Evolutionary conservation across 352 stramenopile species (phyloP), one percentile per base, ranked within the genome.

Genomic region (Globisporangium mamillatum): DNA sequence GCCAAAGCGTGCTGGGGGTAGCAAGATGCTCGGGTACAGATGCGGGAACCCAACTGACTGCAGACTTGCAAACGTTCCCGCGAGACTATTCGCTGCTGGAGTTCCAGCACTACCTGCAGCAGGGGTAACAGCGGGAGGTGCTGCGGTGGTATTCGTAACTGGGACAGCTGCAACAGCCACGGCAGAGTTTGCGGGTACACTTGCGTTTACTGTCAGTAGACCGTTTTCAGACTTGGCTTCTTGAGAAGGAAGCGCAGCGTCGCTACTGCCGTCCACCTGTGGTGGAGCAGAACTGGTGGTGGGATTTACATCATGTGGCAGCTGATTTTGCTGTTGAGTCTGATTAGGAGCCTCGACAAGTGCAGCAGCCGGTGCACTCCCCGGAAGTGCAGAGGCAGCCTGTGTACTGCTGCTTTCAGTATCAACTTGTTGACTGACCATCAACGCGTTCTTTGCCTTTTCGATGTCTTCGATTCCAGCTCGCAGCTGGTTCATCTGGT

Each of bases 401-500:
- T 55, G 50, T 7, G 6, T 10, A 10, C n/a, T n/a, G 14, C 22
- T 53, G 24, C 44, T 66, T 18, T 59, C 56, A 63, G 64, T 77
- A 48, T 59, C 63, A 34, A 64, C 60, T 25, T 68, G 64, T 46
- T 78, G 63, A 22, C 64, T 76, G 14, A 82, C 70, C 10, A 77
- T 70, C 41, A 90, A 80, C n/a, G 73, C 84, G 16, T 74, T 74
- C 57, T 89, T 94, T 14, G 78, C 76, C 25, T 77, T 75, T 58
- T 93, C 84, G 25, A 92, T 88, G 41, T 91, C 84, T n/a, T 93
- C 86, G 38, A 94, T 90, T 20, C 81, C 72, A 4, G 75, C 65
- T 22, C 78, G 76, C 44, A 96, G 70, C 63, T 96, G 88, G 57
- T 80, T 89, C 75, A 96, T 81, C 48, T 95, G 88, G 52, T 91